Conservation (phyloP, 2,329 filamentous ascomycete genomes). For the Penicillium sp. region DNA sequence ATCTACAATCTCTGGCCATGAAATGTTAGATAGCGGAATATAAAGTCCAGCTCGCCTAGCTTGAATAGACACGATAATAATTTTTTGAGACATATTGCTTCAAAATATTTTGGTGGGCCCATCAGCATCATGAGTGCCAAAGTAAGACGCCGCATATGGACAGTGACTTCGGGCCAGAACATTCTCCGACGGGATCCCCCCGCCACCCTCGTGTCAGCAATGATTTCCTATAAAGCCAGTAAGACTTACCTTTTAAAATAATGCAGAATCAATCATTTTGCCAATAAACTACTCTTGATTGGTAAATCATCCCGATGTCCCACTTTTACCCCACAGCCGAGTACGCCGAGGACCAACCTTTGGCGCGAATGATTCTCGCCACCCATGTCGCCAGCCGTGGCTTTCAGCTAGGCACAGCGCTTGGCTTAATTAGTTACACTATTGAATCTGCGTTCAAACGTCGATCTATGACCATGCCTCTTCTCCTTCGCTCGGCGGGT, state of each 20-base stretch:
- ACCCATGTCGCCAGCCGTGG: constrained; percentile 61
- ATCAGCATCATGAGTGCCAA: background rate
- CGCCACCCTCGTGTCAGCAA: background rate
- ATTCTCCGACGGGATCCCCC: background rate
- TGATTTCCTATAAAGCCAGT: background rate
- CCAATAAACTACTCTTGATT: background rate
- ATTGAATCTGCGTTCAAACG: constrained; percentile 16
- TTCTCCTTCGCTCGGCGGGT: constrained; percentile 50
- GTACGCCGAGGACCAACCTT: constrained; percentile 65
- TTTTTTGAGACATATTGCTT: background rate
- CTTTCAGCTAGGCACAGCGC: constrained; percentile 54
- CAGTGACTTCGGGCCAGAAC: background rate
- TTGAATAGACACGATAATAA: background rate
- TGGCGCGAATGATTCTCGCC: constrained; percentile 56
- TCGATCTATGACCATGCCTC: constrained; percentile 25
- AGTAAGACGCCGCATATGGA: background rate
- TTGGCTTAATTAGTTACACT: constrained; percentile 45
- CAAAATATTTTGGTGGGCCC: background rate
- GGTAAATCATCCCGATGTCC: constrained; percentile 12
- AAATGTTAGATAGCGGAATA: background rate
- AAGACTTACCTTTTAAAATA: background rate
- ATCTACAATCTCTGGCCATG: background rate
- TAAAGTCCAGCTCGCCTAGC: background rate
- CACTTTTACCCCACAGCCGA: constrained; percentile 50
- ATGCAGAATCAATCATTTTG: background rate